A percentile compares a stretch with the other conserved stretches of the same genome.
These are phyloP conservation scores for Styphnolobium japonicum DNA, from an alignment of 306 rosid species.

Conservation along the genomic window DNA sequence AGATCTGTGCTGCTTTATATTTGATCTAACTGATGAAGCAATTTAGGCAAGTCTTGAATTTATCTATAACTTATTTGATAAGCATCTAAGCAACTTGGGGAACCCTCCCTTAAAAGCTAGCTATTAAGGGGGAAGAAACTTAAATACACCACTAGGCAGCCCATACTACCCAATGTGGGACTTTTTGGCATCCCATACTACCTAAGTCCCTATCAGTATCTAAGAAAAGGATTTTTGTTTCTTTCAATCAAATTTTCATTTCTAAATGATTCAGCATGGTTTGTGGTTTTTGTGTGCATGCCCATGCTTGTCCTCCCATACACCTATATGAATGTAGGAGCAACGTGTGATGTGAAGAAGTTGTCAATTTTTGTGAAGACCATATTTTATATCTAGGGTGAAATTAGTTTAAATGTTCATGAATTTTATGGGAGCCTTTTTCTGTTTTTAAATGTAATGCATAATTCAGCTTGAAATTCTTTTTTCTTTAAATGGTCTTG, in stretches of 20 bases:
- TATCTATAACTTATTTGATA: neutral
- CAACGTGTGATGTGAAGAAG: neutral
- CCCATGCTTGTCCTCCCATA: neutral
- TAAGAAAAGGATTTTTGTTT: neutral
- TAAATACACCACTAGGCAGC: too few species aligned
- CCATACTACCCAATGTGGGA: too few species aligned
- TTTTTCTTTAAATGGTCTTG: neutral
- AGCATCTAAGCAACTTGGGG: too few species aligned
- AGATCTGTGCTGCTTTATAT: constrained; percentile 2
- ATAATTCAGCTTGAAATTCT: neutral
- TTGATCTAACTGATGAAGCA: neutral
- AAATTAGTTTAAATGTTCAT: neutral
- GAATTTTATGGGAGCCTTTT: neutral
- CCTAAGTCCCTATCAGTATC: too few species aligned
- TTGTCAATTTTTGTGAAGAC: neutral
- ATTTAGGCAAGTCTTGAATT: neutral
- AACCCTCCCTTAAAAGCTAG: too few species aligned
- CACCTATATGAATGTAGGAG: neutral
- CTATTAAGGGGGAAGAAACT: too few species aligned
- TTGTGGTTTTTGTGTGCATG: neutral
- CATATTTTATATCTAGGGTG: neutral
- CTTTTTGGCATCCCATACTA: too few species aligned
- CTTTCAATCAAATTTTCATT: neutral
- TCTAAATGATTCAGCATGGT: neutral
- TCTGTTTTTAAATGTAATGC: neutral